These are phyloP conservation scores for Plantago lanceolata DNA, from an alignment of 305 asterid genomes.

Conservation along the genomic window DNA sequence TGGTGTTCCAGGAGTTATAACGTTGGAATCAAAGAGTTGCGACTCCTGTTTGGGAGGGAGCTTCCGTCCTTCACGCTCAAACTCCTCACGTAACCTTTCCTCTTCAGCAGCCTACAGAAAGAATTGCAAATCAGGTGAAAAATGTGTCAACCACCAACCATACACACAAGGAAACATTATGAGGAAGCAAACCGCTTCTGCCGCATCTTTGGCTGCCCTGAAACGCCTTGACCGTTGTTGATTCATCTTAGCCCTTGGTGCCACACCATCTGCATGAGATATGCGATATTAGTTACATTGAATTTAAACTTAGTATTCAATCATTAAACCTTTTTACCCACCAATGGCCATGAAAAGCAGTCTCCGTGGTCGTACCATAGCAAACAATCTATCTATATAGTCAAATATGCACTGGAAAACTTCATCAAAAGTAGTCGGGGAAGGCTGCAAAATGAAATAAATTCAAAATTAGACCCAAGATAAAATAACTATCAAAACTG, in stretches of 20 bases:
- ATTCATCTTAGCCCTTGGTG: constrained; percentile 98
- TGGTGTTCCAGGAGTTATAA: constrained; percentile 95
- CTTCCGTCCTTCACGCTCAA: constrained; percentile 88
- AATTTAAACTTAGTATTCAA: constrained; percentile 15
- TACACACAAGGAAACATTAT: constrained; percentile 18
- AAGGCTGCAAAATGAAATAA: constrained; percentile 68
- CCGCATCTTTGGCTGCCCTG: constrained; percentile 97
- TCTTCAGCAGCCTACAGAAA: constrained; percentile 84
- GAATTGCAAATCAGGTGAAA: constrained; percentile 20
- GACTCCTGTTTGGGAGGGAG: constrained; percentile 92
- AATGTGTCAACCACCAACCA: constrained; percentile 9
- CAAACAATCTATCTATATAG: constrained; percentile 90
- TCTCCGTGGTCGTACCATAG: constrained; percentile 93
- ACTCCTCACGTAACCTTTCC: constrained; percentile 79
- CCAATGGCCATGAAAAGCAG: constrained; percentile 95
- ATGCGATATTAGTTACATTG: constrained; percentile 6
- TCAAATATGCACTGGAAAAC: constrained; percentile 94
- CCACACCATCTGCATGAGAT: constrained; percentile 78
- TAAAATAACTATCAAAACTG: constrained; percentile 1
- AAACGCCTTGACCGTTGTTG: constrained; percentile 98
- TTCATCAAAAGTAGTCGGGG: constrained; percentile 90
- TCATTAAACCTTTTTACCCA: constrained; percentile 39
- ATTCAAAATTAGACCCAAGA: constrained; percentile 9
- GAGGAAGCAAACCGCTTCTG: constrained; percentile 61
- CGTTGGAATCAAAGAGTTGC: constrained; percentile 83